A percentile compares a stretch with the other conserved stretches of the same genome.
phyloP scores from a whole-genome alignment of 441 rosid genomes.

The Corymbia calophylla region DNA sequence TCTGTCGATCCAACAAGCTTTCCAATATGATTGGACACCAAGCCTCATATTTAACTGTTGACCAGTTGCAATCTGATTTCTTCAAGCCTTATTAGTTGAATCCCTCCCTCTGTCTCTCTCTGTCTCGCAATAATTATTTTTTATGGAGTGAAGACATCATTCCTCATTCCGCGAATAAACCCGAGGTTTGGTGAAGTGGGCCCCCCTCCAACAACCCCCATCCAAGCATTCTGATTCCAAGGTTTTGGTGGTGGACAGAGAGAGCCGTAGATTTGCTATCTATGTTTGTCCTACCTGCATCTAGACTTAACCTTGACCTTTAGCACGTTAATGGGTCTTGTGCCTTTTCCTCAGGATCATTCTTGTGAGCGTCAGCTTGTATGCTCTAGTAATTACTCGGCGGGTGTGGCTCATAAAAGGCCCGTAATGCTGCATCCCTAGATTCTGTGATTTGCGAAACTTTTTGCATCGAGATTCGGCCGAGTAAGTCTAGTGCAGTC shows the following conservation, averaged over 20 bases:
- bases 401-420: background rate
- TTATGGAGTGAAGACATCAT: background rate
- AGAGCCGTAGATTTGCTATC: background rate
- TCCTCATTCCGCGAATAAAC: background rate
- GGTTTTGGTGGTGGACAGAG: background rate
- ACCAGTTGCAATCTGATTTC: background rate
- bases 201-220: background rate
- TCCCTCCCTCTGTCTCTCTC: background rate
- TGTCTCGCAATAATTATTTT: background rate
- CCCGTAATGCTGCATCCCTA: background rate
- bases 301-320: background rate
- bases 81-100: background rate
- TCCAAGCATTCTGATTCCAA: background rate
- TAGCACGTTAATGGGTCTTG: background rate
- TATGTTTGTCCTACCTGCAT: background rate
- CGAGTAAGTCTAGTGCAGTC: background rate
- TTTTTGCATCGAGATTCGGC: background rate
- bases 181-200: background rate
- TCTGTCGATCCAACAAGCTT: background rate
- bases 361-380: background rate
- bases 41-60: background rate
- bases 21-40: background rate
- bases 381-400: background rate
- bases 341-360: background rate
- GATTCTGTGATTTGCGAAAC: background rate